These are phyloP conservation scores for Candida peoriensis DNA, from an alignment of 805 yeast species.

Conservation along the genomic window DNA sequence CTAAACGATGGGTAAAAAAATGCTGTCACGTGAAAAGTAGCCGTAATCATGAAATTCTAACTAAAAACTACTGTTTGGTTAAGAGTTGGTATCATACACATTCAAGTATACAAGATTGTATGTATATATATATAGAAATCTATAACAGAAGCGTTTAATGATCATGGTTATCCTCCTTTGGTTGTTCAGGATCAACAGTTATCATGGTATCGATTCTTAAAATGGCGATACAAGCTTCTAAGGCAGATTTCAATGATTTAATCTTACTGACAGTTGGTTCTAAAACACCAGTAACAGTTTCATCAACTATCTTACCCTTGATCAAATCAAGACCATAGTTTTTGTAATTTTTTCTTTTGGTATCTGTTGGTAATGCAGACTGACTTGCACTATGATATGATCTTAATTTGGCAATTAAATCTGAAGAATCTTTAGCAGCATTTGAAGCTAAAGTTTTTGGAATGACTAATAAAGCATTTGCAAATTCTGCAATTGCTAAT, in stretches of 20 bases:
- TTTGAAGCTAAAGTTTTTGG: constrained; percentile 97
- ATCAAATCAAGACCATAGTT: constrained; percentile 91
- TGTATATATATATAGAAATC: no score
- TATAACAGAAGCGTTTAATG: no score
- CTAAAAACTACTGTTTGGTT: no score
- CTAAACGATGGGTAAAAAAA: no score
- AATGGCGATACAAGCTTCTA: constrained; percentile 97
- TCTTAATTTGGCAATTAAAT: constrained; percentile 89
- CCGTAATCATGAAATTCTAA: no score
- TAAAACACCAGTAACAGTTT: constrained; percentile 76
- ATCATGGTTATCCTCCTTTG: constrained; percentile 86
- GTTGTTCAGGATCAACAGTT: constrained; percentile 93
- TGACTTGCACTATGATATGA: constrained; percentile 96
- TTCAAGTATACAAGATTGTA: no score
- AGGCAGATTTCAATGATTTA: constrained; percentile 88
- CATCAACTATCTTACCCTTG: constrained; percentile 88
- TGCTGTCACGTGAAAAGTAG: no score
- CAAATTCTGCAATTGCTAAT: constrained; percentile 96
- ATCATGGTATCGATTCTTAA: constrained; percentile 98
- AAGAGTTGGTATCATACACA: no score
- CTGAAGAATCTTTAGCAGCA: constrained; percentile 96
- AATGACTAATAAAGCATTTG: constrained; percentile 79
- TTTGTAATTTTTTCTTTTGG: constrained; percentile 78
- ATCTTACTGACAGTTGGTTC: constrained; percentile 95
- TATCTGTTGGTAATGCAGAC: constrained; percentile 75